These are phyloP conservation scores for Monosporascus sp. DNA, from an alignment of 2,329 filamentous ascomycete species.

Conservation along the genomic window DNA sequence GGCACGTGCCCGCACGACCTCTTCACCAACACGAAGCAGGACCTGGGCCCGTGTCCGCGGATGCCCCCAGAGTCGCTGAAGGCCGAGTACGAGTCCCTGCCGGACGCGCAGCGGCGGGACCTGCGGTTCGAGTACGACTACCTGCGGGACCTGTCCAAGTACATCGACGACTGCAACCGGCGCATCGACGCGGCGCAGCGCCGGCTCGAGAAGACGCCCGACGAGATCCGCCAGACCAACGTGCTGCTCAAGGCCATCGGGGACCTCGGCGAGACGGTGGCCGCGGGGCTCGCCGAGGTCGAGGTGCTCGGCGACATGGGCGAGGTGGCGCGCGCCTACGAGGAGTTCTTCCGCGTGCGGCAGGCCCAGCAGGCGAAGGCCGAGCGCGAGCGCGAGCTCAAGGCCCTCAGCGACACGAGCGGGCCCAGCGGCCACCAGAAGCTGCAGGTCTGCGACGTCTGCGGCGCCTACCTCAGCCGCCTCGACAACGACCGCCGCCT, in stretches of 20 bases:
- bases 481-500: constrained; percentile 91
- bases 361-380: constrained; percentile 76
- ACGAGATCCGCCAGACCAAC: constrained; percentile 95
- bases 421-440: constrained; percentile 96
- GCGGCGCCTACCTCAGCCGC: constrained; percentile 86
- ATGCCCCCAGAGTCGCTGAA: constrained; percentile 86
- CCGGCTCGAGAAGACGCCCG: constrained; percentile 90
- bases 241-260: constrained; percentile 79
- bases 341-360: constrained; percentile 82
- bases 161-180: constrained; percentile 94
- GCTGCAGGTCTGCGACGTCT: constrained; percentile 96
- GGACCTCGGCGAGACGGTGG: constrained; percentile 72
- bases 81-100: constrained; percentile 75
- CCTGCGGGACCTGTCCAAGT: constrained; percentile 89
- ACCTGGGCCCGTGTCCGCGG: constrained; percentile 83
- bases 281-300: constrained; percentile 78
- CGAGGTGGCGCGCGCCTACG: constrained; percentile 74
- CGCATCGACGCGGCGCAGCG: constrained; percentile 88
- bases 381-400: constrained; percentile 81
- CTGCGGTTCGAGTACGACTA: constrained; percentile 97
- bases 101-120: constrained; percentile 65
- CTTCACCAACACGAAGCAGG: constrained; percentile 99
- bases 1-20: constrained; percentile 97
- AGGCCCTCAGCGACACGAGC: constrained; percentile 83
- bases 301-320: constrained; percentile 77